These are phyloP conservation scores for Bisporella sp. DNA, from an alignment of 2,329 filamentous ascomycete genomes.

Conservation along the genomic window DNA sequence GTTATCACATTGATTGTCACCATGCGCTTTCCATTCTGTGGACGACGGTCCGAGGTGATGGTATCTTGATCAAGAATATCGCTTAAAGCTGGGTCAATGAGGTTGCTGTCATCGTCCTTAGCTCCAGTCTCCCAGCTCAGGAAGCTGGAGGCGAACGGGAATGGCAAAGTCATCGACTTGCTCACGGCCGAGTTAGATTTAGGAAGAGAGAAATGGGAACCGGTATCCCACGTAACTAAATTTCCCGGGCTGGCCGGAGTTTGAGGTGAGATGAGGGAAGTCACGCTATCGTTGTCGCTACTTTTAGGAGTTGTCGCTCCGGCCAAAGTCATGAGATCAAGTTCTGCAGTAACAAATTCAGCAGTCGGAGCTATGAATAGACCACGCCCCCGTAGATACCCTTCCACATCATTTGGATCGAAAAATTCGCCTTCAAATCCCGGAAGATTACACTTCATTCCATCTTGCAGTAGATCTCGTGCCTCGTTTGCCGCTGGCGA, in stretches of 20 bases:
- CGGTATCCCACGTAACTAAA: not conserved
- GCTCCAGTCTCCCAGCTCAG: conserved; percentile 6
- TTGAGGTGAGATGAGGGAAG: conserved; percentile 9
- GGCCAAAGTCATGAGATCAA: conserved; percentile 31
- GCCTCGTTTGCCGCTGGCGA: conserved; percentile 31
- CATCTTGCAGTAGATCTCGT: conserved; percentile 37
- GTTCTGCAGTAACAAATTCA: conserved; percentile 53
- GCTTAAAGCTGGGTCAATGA: conserved; percentile 16
- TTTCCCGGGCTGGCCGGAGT: conserved; percentile 16
- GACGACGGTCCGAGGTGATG: not conserved
- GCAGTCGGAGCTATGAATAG: conserved; percentile 53
- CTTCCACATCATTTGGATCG: conserved; percentile 69
- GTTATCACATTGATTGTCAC: conserved; percentile 25
- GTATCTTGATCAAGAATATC: conserved; percentile 3
- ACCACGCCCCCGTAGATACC: conserved; percentile 59
- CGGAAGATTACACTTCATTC: conserved; percentile 46
- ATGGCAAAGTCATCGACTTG: conserved; percentile 12
- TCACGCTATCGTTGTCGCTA: conserved; percentile 9
- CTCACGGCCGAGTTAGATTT: not conserved
- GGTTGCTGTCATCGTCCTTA: conserved; percentile 4
- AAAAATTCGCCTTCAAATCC: conserved; percentile 71
- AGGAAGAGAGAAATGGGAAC: not conserved
- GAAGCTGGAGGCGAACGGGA: conserved; percentile 13
- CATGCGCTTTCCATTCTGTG: conserved; percentile 10
- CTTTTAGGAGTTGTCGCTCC: conserved; percentile 9